These are phyloP conservation scores for Mycena polygramma DNA, from an alignment of 768 basidiomycete species.

Conservation along the genomic window DNA sequence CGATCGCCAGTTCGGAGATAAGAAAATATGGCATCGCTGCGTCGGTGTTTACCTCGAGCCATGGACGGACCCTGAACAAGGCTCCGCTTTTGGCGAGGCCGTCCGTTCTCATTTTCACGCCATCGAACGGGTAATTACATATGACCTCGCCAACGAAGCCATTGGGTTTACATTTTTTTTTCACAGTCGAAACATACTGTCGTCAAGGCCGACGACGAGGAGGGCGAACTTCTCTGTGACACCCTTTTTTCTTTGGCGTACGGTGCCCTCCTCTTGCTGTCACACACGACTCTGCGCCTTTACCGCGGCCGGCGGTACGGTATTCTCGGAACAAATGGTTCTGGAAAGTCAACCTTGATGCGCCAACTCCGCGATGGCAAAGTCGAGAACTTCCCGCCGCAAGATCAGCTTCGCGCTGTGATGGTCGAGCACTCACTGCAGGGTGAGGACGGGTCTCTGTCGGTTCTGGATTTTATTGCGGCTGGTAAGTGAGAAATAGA, in stretches of 20 bases:
- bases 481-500: conserved; percentile 64
- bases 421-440: conserved; percentile 99
- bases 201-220: conserved; percentile 62
- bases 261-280: conserved; percentile 92
- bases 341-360: conserved; percentile 96
- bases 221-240: conserved; percentile 91
- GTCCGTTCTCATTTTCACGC: conserved; percentile 81
- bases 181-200: conserved; percentile 70
- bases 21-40: conserved; percentile 74
- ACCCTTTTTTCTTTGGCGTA: conserved; percentile 97
- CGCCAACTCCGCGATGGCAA: conserved; percentile 96
- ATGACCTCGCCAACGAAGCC: conserved; percentile 13
- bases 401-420: conserved; percentile 85
- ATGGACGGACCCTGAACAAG: conserved; percentile 73
- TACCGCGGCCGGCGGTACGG: conserved; percentile 94
- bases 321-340: conserved; percentile 95
- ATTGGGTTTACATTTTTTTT: conserved; percentile 12
- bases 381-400: conserved; percentile 96
- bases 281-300: conserved; percentile 92
- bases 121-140: conserved; percentile 71
- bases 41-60: conserved; percentile 77
- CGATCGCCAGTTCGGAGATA: conserved; percentile 67
- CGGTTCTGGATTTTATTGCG: conserved; percentile 92
- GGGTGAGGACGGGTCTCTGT: conserved; percentile 88
- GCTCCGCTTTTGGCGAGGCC: conserved; percentile 67